Conservation (phyloP, 1,139 yeast species). For the Pichia terricola region DNA sequence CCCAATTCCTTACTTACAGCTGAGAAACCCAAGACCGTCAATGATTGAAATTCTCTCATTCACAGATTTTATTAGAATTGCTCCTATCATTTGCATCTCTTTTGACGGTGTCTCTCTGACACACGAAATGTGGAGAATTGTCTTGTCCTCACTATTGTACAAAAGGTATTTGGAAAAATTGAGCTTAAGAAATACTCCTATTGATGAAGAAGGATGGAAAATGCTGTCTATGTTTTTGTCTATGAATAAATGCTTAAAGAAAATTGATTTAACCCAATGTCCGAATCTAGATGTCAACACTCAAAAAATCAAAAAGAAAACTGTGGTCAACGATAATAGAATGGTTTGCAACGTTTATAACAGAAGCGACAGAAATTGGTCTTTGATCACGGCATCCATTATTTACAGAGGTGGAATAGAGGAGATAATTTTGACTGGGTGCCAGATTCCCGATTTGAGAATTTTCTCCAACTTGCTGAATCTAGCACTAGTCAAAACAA, state of each 20-base stretch:
- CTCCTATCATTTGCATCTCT: slow-evolving; percentile 60
- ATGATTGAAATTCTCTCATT: slow-evolving; percentile 65
- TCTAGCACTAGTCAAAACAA: slow-evolving; percentile 44
- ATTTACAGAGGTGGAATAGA: slow-evolving; percentile 66
- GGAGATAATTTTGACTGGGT: slow-evolving; percentile 62
- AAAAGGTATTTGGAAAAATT: slow-evolving; percentile 56
- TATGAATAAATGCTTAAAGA: slow-evolving; percentile 44
- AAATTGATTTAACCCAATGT: slow-evolving; percentile 64
- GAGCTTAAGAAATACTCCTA: slow-evolving; percentile 62
- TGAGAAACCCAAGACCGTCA: slow-evolving; percentile 66
- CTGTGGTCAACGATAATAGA: slow-evolving; percentile 1
- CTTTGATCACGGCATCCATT: slow-evolving; percentile 56
- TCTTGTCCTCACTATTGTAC: slow-evolving; percentile 51
- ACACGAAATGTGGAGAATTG: slow-evolving; percentile 52
- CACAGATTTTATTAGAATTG: slow-evolving; percentile 65
- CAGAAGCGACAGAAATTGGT: slow-evolving; percentile 72
- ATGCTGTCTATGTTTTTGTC: slow-evolving; percentile 61
- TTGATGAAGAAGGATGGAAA: slow-evolving; percentile 63
- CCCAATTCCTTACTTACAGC: slow-evolving; percentile 54
- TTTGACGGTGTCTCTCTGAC: slow-evolving; percentile 63
- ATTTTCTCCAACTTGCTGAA: slow-evolving; percentile 50
- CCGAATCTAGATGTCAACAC: slow-evolving; percentile 51
- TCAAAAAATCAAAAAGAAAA: slow-evolving; percentile 34
- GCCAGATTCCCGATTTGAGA: slow-evolving; percentile 48
- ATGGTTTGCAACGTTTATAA: slow-evolving; percentile 52